Evolutionary conservation across 2,329 filamentous ascomycete species (phyloP).

Genomic region (Colletotrichum coccodes): DNA sequence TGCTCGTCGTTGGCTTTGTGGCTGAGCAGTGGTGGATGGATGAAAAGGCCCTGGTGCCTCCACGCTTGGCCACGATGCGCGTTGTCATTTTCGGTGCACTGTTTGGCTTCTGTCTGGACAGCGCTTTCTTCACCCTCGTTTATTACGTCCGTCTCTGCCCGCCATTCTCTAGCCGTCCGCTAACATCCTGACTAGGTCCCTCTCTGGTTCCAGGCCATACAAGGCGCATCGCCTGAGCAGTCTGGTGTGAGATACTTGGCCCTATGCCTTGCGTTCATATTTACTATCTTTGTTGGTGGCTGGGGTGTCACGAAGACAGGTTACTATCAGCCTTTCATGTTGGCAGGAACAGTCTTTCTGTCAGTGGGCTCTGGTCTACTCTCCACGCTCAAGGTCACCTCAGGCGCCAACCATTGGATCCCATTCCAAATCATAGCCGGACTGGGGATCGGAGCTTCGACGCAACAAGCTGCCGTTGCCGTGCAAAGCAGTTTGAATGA

Average conservation of each 20-base stretch:
- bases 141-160: constrained; percentile 4
- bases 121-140: constrained; percentile 21
- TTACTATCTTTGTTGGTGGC: constrained; percentile 37
- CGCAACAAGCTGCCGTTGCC: constrained; percentile 20
- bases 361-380: constrained; percentile 37
- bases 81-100: constrained; percentile 37
- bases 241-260: constrained; percentile 45
- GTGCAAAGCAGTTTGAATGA: constrained; percentile 6
- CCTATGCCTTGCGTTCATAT: constrained; percentile 39
- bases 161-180: neutral
- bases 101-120: constrained; percentile 38
- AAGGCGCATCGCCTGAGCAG: constrained; percentile 42
- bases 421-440: constrained; percentile 31
- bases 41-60: constrained; percentile 48
- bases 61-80: constrained; percentile 45
- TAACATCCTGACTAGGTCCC: constrained; percentile 36
- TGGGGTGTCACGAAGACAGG: constrained; percentile 41
- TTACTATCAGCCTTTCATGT: constrained; percentile 48
- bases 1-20: constrained; percentile 42
- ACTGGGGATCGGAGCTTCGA: constrained; percentile 12
- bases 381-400: constrained; percentile 30
- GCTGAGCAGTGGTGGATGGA: constrained; percentile 44
- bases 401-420: constrained; percentile 46
- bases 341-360: constrained; percentile 39
- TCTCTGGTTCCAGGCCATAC: constrained; percentile 48